Percentiles rank a stretch among this genome's conserved stretches.
These are phyloP conservation scores for Microbotryum saponariae DNA, from an alignment of 1,284 basidiomycete genomes.

Conservation along the genomic window DNA sequence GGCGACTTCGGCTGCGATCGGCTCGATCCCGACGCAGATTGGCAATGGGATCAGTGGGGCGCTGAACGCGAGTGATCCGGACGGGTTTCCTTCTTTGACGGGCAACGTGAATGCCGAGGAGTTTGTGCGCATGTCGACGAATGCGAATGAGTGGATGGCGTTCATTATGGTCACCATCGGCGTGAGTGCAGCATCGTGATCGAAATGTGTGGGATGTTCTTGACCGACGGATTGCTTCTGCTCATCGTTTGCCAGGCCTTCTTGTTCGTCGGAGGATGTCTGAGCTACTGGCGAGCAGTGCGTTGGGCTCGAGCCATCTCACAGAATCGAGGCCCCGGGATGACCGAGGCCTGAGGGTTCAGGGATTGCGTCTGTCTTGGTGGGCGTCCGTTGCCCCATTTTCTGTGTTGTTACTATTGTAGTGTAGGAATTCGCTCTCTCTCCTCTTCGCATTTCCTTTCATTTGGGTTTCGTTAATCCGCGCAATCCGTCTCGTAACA, in stretches of 20 bases:
- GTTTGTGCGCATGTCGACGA: conserved; percentile 12
- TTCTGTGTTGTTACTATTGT: no score
- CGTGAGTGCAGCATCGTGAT: neutral
- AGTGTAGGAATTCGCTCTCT: no score
- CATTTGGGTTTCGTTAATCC: no score
- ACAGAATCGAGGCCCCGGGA: no score
- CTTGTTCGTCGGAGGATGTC: conserved; percentile 22
- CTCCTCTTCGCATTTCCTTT: no score
- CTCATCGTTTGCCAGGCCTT: conserved; percentile 13
- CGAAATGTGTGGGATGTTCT: no score
- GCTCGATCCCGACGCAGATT: conserved; percentile 25
- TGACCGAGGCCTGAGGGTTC: no score
- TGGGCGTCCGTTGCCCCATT: no score
- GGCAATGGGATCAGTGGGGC: neutral
- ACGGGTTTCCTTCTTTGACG: conserved; percentile 19
- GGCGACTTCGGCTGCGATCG: conserved; percentile 8
- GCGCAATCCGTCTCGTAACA: no score
- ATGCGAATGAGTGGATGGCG: conserved; percentile 30
- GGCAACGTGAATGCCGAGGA: conserved; percentile 14
- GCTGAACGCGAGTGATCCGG: conserved; percentile 20
- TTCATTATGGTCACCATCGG: conserved; percentile 24
- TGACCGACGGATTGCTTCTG: neutral
- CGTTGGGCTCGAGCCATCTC: conserved; percentile 6
- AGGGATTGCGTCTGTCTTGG: no score
- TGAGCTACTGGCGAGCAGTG: conserved; percentile 30